Evolutionary conservation across 768 basidiomycete species (phyloP), one percentile per base, ranked within the genome.

Genomic region (Suillus hirtellus): DNA sequence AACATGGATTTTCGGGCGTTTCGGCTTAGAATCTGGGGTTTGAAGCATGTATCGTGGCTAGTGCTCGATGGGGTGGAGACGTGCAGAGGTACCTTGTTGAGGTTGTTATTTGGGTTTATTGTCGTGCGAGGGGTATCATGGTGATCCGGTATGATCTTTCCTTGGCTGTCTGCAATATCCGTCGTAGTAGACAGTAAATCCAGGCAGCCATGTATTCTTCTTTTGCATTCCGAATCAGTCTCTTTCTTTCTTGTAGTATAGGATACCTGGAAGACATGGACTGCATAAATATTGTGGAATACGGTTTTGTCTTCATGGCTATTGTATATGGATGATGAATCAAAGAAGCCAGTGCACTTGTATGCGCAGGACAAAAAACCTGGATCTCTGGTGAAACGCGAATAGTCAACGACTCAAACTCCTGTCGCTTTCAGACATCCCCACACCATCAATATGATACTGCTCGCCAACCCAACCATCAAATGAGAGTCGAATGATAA

Each of bases 381-480:
- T 14, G 5, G 14, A 14, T 14, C 1, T 10, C 35, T 1, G 2
- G 19, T 35, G 12, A 2, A 34, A 53, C 19, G 1, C 10, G 3
- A 12, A 31, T 40, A 58, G 10, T 42, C 40, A 58, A 43, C 3
- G 5, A 4, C 17, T 58, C 56, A 58, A 58, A 58, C 56, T 4
- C 42, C 56, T 12, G 56, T 42, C 21, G 38, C 9, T 8, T 34
- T 46, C 19, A n/a, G 72, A 71, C 38, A 66, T 65, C 42, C 83
- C 87, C 17, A 90, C 74, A 0, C 90, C 90, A 63, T 88, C 84
- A n/a, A 94, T 90, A 70, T 93, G 89, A 71, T 89, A 93, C 67
- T 91, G 89, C 71, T 95, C 93, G 2, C 93, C 93, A 1, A 95
- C 90, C 54, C 90, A 3, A 92, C 70, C 86, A 95, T 91, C 63